Percentiles rank a stretch among this genome's conserved stretches.
phyloP scores from a whole-genome alignment of 2,329 filamentous ascomycete genomes.

The Grosmannia clavigera region DNA sequence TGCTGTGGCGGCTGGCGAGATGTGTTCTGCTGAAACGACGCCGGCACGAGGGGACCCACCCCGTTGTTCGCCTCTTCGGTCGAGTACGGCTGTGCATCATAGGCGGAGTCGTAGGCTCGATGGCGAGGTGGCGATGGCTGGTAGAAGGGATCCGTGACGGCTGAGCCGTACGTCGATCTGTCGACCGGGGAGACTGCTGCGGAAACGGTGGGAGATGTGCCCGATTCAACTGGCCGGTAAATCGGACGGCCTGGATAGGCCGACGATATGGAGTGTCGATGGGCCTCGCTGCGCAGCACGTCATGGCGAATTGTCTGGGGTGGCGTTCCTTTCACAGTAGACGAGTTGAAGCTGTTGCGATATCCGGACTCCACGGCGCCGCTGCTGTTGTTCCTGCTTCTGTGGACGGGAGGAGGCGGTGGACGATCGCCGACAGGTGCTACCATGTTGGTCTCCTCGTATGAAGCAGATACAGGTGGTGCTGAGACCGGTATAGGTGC shows the following conservation, averaged over 20 bases:
- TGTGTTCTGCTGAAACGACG: slow-evolving; percentile 12
- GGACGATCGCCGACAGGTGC: slow-evolving; percentile 27
- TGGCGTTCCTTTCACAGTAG: slow-evolving; percentile 27
- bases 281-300: slow-evolving; percentile 44
- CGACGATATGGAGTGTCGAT: slow-evolving; percentile 33
- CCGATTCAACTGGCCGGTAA: slow-evolving; percentile 38
- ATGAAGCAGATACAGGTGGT: neutral
- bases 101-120: slow-evolving; percentile 36
- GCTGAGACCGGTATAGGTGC: neutral
- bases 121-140: slow-evolving; percentile 29
- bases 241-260: slow-evolving; percentile 40
- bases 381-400: slow-evolving; percentile 33
- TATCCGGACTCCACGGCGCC: slow-evolving; percentile 27
- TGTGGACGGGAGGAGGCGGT: slow-evolving; percentile 44
- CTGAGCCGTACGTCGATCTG: slow-evolving; percentile 13
- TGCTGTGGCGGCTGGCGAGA: no score
- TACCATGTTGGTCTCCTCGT: slow-evolving; percentile 3
- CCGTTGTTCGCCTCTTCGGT: slow-evolving; percentile 53
- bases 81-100: slow-evolving; percentile 39
- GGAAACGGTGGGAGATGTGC: no score
- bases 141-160: slow-evolving; percentile 16
- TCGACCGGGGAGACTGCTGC: neutral
- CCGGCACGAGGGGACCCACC: slow-evolving; percentile 17
- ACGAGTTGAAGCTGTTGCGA: slow-evolving; percentile 27
- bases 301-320: slow-evolving; percentile 43